Evolutionary conservation across 305 asterid genomes (phyloP).

Genomic region (Solanum hybrid): DNA sequence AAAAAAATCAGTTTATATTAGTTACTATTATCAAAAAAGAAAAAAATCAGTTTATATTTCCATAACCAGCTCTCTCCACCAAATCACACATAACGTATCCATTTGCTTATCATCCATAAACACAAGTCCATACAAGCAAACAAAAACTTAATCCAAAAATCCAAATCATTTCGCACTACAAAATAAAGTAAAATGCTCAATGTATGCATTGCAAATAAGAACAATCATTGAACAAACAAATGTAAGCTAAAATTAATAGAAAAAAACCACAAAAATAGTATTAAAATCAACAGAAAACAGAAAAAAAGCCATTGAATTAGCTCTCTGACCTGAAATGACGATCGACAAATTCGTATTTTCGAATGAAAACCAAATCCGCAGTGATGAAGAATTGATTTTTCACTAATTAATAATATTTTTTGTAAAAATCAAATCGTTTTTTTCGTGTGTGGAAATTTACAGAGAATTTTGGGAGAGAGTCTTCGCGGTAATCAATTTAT

Average conservation of each 20-base stretch:
- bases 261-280: not conserved
- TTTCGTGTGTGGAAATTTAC: not conserved
- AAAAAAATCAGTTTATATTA: too few relatives aligned
- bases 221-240: not conserved
- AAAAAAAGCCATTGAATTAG: not conserved
- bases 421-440: not conserved
- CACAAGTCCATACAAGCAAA: not conserved
- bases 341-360: not conserved
- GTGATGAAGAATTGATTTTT: not conserved
- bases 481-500: slow-evolving; percentile 1
- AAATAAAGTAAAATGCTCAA: not conserved
- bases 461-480: not conserved
- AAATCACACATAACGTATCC: not conserved
- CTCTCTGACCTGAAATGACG: not conserved
- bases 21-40: too few relatives aligned
- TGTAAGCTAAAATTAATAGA: not conserved
- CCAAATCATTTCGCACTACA: not conserved
- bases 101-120: not conserved
- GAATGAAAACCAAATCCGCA: not conserved
- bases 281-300: not conserved
- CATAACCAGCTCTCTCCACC: not conserved
- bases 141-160: not conserved
- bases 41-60: not conserved
- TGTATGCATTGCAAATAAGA: not conserved
- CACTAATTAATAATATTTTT: not conserved